Evolutionary conservation across 176 grass and related monocot genomes (phyloP), one percentile per base, ranked within the genome.

Genomic region (Aegilops sharonensis): DNA sequence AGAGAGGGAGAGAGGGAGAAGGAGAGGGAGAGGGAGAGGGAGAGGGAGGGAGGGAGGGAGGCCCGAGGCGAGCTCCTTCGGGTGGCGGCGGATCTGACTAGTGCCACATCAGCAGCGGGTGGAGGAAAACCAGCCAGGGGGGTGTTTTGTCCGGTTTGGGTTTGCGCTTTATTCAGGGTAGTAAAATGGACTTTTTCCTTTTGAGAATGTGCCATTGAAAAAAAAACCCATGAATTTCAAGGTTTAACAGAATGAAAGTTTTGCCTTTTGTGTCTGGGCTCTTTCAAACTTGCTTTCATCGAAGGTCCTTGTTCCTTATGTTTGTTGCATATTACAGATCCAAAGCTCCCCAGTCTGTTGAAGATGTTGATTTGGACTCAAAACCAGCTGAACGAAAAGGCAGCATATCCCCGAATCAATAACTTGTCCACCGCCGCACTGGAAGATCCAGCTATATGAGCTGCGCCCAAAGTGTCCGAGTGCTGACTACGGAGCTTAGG

Each of bases 361-460:
- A 98, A 98, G 82, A 95, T 95, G 93, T 25, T 98, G 84, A 86
- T 92, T 31, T 98, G 94, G 92, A 93, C 94, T 60, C 93, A 98
- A 82, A 91, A 95, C 85, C 93, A 94, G 81, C 85, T 98, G 75
- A 92, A 94, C 12, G 94, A 98, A 57, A 98, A 95, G 75, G 93
- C 93, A 0, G 71, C 88, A 61, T 95, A 94, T 85, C 96, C 96
- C 27, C 84, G 87, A 20, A 95, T 95, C 64, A 95, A 92, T 6
- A 85, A 92, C 77, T 90, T 94, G 6, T 82, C 90, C 21, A 92
- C 96, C 10, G 96, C 93, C 0, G 54, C 56, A 21, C 82, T 98
- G 60, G 86, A 98, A 92, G 96, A 98, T 75, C 84, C 93, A 65
- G 72, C 85, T 0, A 81, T 92, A 81, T 95, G 87, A 94, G 70